Conservation (phyloP, 371 early-diverging fungal species). For the Syncephalis plumigaleata region DNA sequence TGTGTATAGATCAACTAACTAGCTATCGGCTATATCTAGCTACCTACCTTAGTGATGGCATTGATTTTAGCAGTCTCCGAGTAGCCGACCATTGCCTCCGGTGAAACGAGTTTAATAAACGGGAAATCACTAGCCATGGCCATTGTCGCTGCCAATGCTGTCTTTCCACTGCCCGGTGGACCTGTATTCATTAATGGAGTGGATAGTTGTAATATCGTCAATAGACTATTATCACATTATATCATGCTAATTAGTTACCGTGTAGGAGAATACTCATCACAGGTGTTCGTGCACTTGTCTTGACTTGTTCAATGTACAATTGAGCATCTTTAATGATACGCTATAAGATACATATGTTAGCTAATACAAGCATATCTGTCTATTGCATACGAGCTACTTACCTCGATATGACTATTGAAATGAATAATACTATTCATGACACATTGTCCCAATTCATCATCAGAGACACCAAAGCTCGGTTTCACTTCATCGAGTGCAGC, state of each 20-base stretch:
- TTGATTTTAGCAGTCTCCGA: conserved; percentile 85
- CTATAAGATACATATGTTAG: conserved; percentile 11
- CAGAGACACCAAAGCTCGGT: conserved; percentile 95
- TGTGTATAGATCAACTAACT: too few relatives aligned
- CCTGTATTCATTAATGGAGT: too few relatives aligned
- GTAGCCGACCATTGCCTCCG: conserved; percentile 94
- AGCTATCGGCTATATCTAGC: neutral
- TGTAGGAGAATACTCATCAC: conserved; percentile 76
- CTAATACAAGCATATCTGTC: conserved; percentile 7
- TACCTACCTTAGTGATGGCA: conserved; percentile 66
- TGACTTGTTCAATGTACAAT: conserved; percentile 76
- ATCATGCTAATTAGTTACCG: conserved; percentile 19
- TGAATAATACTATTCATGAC: conserved; percentile 74
- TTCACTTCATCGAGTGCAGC: conserved; percentile 92
- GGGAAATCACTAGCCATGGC: conserved; percentile 93
- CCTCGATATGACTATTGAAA: conserved; percentile 49
- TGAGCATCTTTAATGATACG: conserved; percentile 62
- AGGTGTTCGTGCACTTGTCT: conserved; percentile 64
- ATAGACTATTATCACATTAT: neutral
- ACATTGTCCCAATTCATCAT: conserved; percentile 77
- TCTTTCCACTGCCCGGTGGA: conserved; percentile 90
- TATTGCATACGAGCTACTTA: too few relatives aligned
- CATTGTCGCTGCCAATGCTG: conserved; percentile 92
- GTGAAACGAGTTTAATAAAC: conserved; percentile 96
- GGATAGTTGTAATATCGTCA: neutral